Evolutionary conservation across 2,329 filamentous ascomycete genomes (phyloP).

Genomic region (Cladosporium sp.): DNA sequence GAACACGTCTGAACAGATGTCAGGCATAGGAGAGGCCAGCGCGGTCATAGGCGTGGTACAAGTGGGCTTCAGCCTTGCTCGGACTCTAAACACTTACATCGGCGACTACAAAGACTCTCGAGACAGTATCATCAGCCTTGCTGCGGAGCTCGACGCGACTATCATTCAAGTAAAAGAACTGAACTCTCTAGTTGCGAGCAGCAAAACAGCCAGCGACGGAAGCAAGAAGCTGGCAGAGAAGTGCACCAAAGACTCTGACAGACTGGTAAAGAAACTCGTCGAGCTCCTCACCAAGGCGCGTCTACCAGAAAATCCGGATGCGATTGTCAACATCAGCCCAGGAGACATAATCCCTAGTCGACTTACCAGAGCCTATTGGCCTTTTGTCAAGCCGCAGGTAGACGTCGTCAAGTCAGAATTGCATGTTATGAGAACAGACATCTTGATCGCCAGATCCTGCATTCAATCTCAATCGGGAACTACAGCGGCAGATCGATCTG

Average conservation of each 20-base stretch:
- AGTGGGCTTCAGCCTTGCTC: constrained; percentile 22
- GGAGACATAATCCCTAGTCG: constrained; percentile 18
- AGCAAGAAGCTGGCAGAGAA: constrained; percentile 16
- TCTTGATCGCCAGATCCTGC: constrained; percentile 17
- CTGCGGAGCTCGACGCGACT: constrained; percentile 17
- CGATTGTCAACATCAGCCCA: constrained; percentile 7
- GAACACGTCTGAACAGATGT: constrained; percentile 23
- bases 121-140: constrained; percentile 19
- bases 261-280: constrained; percentile 12
- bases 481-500: constrained; percentile 8
- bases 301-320: background rate
- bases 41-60: constrained; percentile 18
- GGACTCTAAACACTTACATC: constrained; percentile 20
- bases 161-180: constrained; percentile 21
- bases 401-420: constrained; percentile 19
- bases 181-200: constrained; percentile 9
- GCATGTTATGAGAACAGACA: constrained; percentile 19
- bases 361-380: constrained; percentile 17
- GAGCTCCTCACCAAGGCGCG: constrained; percentile 12
- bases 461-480: constrained; percentile 7
- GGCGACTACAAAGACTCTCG: constrained; percentile 19
- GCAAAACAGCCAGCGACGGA: constrained; percentile 4
- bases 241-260: constrained; percentile 13
- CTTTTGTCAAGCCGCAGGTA: constrained; percentile 18
- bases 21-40: constrained; percentile 19